Percentiles rank a stretch among this genome's conserved stretches.
Evolutionary conservation across 2,329 filamentous ascomycete genomes (phyloP).

Genomic region (Acarospora socialis): DNA sequence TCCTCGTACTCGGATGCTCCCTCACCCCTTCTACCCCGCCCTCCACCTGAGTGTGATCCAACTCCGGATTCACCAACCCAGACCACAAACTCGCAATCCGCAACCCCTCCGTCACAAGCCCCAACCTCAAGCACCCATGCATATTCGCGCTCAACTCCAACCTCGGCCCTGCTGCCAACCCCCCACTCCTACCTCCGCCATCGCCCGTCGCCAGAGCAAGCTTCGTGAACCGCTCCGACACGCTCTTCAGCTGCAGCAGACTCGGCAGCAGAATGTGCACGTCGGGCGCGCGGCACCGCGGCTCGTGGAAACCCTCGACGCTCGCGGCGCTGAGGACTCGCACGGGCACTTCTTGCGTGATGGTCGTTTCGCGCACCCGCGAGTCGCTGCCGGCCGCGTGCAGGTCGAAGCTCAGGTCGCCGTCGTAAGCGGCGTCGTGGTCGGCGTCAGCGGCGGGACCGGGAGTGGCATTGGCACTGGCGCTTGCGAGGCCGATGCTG

Average conservation of each 20-base stretch:
- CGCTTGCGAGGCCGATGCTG: constrained; percentile 25
- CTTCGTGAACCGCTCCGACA: constrained; percentile 90
- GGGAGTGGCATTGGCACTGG: constrained; percentile 12
- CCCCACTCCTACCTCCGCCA: constrained; percentile 19
- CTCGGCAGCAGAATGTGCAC: constrained; percentile 86
- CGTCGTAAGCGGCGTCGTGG: constrained; percentile 21
- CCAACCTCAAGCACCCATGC: constrained; percentile 71
- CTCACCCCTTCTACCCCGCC: constrained; percentile 51
- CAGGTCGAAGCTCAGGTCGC: constrained; percentile 33
- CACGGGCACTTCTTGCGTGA: constrained; percentile 94
- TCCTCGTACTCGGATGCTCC: constrained; percentile 68
- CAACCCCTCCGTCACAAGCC: constrained; percentile 69
- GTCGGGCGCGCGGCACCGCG: constrained; percentile 76
- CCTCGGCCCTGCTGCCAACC: constrained; percentile 30
- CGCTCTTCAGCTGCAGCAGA: constrained; percentile 75
- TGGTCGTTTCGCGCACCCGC: constrained; percentile 72
- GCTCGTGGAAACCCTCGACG: constrained; percentile 90
- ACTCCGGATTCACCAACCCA: constrained; percentile 69
- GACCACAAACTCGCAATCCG: constrained; percentile 78
- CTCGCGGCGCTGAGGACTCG: constrained; percentile 69
- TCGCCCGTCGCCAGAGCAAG: constrained; percentile 41
- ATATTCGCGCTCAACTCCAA: constrained; percentile 86
- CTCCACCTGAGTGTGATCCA: constrained; percentile 62
- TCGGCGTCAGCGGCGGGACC: background rate
- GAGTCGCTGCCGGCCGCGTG: constrained; percentile 33